These are phyloP conservation scores for Tetrapisispora fleetii DNA, from an alignment of 805 yeast species.

Conservation along the genomic window DNA sequence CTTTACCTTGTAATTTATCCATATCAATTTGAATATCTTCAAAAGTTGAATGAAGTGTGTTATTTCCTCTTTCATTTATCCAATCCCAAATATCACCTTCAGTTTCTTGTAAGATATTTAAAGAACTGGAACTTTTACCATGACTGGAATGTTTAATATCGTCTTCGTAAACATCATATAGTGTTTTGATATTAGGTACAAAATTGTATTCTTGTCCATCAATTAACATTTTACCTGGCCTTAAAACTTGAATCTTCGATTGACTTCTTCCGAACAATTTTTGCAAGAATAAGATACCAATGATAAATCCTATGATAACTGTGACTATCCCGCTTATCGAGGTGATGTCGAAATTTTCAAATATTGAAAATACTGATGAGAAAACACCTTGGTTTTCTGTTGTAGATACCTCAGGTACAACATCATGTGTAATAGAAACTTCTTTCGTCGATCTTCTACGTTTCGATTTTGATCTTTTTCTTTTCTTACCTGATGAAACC, in stretches of 20 bases:
- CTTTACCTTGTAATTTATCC: slow-evolving; percentile 1
- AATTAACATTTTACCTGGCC: slow-evolving; percentile 22
- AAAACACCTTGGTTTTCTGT: neutral
- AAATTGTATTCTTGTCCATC: slow-evolving; percentile 32
- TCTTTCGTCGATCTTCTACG: slow-evolving; percentile 1
- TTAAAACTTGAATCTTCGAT: slow-evolving; percentile 11
- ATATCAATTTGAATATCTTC: neutral
- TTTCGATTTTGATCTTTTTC: slow-evolving; percentile 1
- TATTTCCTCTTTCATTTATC: slow-evolving; percentile 40
- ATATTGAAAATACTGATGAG: slow-evolving; percentile 2
- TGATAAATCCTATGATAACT: slow-evolving; percentile 4
- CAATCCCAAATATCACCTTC: slow-evolving; percentile 67
- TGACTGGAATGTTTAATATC: slow-evolving; percentile 10
- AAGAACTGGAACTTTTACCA: slow-evolving; percentile 7
- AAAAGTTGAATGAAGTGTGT: slow-evolving; percentile 3
- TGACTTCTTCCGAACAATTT: slow-evolving; percentile 3
- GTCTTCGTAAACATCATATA: slow-evolving; percentile 23
- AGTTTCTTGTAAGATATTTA: slow-evolving; percentile 32
- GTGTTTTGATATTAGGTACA: slow-evolving; percentile 34
- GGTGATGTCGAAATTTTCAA: slow-evolving; percentile 12
- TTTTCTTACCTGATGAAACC: slow-evolving; percentile 4
- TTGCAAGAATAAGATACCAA: slow-evolving; percentile 7
- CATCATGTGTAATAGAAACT: neutral
- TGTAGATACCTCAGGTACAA: neutral
- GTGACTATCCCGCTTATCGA: slow-evolving; percentile 12